A percentile compares a stretch with the other conserved stretches of the same genome.
Conservation (phyloP, 257 asterid genomes). For the Solanum clarkiae region DNA sequence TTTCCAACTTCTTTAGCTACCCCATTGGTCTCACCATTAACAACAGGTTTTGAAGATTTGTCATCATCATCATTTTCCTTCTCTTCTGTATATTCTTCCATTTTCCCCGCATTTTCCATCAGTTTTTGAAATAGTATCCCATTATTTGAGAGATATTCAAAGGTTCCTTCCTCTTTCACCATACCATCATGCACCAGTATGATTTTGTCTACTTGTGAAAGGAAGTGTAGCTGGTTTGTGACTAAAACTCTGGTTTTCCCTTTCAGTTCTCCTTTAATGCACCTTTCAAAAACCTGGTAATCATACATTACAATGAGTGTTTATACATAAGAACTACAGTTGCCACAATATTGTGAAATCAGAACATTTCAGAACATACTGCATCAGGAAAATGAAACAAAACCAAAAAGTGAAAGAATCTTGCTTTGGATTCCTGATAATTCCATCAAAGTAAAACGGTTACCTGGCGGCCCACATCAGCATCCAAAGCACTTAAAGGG, state of each 20-base stretch:
- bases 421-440: not conserved
- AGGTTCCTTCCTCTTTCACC: constrained; percentile 98
- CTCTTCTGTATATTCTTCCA: constrained; percentile 85
- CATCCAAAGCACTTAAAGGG: constrained; percentile 97
- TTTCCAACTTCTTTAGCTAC: constrained; percentile 32
- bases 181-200: constrained; percentile 85
- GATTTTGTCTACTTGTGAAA: constrained; percentile 88
- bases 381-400: not conserved
- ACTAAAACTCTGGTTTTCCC: constrained; percentile 92
- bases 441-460: not conserved
- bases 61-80: constrained; percentile 22
- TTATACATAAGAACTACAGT: not conserved
- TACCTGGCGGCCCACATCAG: constrained; percentile 98
- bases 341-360: not conserved
- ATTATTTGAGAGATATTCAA: constrained; percentile 76
- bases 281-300: constrained; percentile 72
- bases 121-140: constrained; percentile 69
- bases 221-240: constrained; percentile 93
- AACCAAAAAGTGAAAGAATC: not conserved
- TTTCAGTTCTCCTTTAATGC: constrained; percentile 77
- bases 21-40: constrained; percentile 39
- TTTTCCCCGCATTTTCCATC: constrained; percentile 99
- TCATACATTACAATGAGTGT: not conserved
- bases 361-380: not conserved
- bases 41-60: constrained; percentile 24